Base-by-base conservation (phyloP, 2,329 filamentous ascomycete species). In the Monilinia aucupariae region DNA sequence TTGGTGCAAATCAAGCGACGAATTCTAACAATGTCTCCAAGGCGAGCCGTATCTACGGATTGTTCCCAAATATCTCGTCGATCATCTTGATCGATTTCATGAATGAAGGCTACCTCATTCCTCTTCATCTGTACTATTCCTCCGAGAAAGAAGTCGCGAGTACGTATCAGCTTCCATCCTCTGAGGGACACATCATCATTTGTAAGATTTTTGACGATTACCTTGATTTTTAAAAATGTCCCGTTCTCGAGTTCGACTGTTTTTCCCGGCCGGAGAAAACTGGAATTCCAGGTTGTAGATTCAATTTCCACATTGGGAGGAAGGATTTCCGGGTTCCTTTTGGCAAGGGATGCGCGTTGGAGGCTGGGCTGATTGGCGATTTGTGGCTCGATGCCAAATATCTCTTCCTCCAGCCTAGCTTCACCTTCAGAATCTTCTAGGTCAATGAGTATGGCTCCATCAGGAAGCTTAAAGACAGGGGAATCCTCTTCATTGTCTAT, bases 1-100 rank as follows among this genome's bases (percentile, higher is more conserved):
- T 89, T 90, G 0, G 86, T 90, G 1, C 80, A 73, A 0, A 78
- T 69, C 0, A 89, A 72, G 0, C 71, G 69, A 0, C 82, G 74
- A 15, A 77, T 74, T 1, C 72, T 65, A 3, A 76, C 67, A 0
- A 86, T 74, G 0, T 75, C 64, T 0, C 68, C 58, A 0, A 79
- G 61, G 0, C 71, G 54, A 0, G 86, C 70, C 2, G 83, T 79
- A 0, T 80, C 67, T 0, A 78, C 64, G 0, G 75, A 71, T 22
- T 82, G 78, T 0, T 73, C 61, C 1, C 76, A 61, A 0, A 70
- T 49, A 0, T 66, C 32, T 3, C 74, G 64, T 0, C 64, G 63
- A 47, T 80, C 76, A 7, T 76, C 71, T 0, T 72, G 62, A 7
- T 77, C 73, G 3, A 78, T 65, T 4, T 79, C 73, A 30, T 65